Evolutionary conservation across 176 grass and related monocot genomes (phyloP).

Genomic region (Carex cristatella): DNA sequence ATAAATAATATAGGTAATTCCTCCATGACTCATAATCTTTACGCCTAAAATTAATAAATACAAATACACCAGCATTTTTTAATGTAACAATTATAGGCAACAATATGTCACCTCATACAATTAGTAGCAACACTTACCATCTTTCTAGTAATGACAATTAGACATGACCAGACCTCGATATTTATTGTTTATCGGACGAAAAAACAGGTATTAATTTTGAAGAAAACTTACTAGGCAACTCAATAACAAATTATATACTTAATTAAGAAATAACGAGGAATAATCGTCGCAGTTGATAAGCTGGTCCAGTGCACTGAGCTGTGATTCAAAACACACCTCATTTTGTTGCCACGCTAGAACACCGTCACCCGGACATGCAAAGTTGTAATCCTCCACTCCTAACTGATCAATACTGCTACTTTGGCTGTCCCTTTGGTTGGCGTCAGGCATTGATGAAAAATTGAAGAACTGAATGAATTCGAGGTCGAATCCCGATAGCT

Average conservation of each 20-base stretch:
- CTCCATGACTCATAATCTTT: neutral
- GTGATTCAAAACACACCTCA: constrained; percentile 15
- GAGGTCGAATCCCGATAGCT: constrained; percentile 2
- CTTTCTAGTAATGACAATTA: neutral
- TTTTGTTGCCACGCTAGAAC: neutral
- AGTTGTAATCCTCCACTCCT: constrained; percentile 27
- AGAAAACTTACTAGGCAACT: neutral
- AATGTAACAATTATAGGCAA: neutral
- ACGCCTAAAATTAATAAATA: neutral
- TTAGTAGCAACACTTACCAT: neutral
- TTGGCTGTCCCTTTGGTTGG: neutral
- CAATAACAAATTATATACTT: neutral
- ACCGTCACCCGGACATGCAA: neutral
- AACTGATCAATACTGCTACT: constrained; percentile 16
- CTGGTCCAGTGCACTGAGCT: neutral
- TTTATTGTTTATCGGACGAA: constrained; percentile 2
- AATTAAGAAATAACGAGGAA: constrained; percentile 21
- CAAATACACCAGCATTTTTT: neutral
- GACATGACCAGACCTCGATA: neutral
- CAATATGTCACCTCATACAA: neutral
- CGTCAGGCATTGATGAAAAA: constrained; percentile 3
- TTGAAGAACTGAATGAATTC: constrained; percentile 23
- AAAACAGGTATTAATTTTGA: neutral
- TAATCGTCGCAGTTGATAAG: constrained; percentile 18
- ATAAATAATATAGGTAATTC: neutral